Evolutionary conservation across 495 filamentous ascomycete species (phyloP).

Genomic region (Hypomontagnella submonticulosa): DNA sequence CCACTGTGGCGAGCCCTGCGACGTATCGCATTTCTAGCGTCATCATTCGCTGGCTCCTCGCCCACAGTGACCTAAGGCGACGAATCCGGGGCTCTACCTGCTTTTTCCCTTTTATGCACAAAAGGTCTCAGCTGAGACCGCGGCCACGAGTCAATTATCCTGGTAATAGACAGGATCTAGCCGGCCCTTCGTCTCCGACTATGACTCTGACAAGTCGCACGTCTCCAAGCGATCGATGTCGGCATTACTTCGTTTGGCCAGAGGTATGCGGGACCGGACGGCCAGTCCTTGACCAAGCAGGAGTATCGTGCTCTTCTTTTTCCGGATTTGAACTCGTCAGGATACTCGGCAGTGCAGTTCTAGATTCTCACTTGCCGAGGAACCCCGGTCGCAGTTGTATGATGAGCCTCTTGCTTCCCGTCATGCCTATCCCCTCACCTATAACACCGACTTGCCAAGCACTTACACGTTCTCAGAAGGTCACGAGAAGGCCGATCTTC

Average conservation of each 20-base stretch:
- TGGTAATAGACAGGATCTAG: slow-evolving; percentile 31
- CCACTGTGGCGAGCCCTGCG: slow-evolving; percentile 38
- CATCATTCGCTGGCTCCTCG: slow-evolving; percentile 28
- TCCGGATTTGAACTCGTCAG: slow-evolving; percentile 32
- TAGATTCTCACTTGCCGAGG: slow-evolving; percentile 43
- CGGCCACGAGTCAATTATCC: slow-evolving; percentile 24
- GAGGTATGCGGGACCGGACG: slow-evolving; percentile 37
- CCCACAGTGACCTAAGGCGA: slow-evolving; percentile 27
- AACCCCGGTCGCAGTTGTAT: slow-evolving; percentile 27
- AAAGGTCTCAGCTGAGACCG: slow-evolving; percentile 40
- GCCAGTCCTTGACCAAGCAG: slow-evolving; percentile 26
- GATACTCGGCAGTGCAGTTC: slow-evolving; percentile 36
- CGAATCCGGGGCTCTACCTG: slow-evolving; percentile 34
- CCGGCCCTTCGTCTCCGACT: slow-evolving; percentile 26
- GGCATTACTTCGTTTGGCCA: slow-evolving; percentile 36
- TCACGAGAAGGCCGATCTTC: slow-evolving; percentile 33
- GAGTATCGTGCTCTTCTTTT: slow-evolving; percentile 34
- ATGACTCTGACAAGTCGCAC: slow-evolving; percentile 16
- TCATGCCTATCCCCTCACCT: slow-evolving; percentile 34
- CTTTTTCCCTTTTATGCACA: slow-evolving; percentile 28
- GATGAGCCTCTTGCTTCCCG: slow-evolving; percentile 28
- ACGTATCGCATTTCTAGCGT: slow-evolving; percentile 33
- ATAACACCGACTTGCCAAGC: slow-evolving; percentile 29
- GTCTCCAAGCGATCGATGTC: slow-evolving; percentile 42
- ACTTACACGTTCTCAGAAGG: slow-evolving; percentile 24